Conservation (phyloP, 257 asterid genomes). For the Solanum rostratum region DNA sequence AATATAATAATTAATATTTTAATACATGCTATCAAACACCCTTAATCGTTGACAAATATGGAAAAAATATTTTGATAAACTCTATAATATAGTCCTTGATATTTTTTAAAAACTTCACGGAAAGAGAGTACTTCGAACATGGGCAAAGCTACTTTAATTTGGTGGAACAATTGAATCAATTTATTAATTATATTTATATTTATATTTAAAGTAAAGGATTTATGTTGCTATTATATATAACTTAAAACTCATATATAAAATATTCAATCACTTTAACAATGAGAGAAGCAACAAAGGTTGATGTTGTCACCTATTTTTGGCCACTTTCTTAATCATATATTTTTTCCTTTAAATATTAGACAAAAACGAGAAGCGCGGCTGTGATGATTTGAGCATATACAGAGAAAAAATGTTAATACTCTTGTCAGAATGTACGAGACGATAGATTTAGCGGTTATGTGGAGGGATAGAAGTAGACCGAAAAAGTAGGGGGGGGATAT, state of each 20-base stretch:
- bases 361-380: neutral
- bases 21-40: neutral
- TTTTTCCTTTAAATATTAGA: neutral
- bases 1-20: too few relatives aligned
- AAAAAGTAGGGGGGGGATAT: too few relatives aligned
- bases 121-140: neutral
- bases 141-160: neutral
- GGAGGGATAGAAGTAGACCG: too few relatives aligned
- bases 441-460: too few relatives aligned
- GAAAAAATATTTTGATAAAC: neutral
- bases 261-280: neutral
- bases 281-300: neutral
- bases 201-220: neutral
- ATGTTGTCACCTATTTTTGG: too few relatives aligned
- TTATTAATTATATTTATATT: neutral
- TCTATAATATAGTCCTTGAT: neutral
- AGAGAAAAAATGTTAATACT: too few relatives aligned
- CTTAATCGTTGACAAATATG: neutral
- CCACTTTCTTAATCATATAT: neutral
- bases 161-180: neutral
- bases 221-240: neutral
- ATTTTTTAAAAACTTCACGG: neutral
- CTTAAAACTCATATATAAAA: neutral
- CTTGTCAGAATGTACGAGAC: too few relatives aligned
- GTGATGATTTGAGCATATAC: accelerated